Conservation (phyloP, 108 stramenopile species). For the Hondaea fermentalgiana region DNA sequence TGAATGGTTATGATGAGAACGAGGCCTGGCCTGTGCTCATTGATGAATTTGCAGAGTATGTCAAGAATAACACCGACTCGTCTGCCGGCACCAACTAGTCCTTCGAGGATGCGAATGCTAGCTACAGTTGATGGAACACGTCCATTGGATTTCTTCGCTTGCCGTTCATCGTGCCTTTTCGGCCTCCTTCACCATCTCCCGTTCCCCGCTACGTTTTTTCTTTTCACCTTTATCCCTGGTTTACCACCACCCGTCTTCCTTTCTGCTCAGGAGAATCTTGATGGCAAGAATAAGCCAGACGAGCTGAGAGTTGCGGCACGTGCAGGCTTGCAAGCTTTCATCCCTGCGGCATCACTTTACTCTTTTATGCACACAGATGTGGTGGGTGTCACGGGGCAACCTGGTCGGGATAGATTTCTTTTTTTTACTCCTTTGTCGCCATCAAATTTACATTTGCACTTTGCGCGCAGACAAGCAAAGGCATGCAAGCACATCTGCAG, state of each 20-base stretch:
- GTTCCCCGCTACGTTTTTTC: neutral
- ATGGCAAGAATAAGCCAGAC: neutral
- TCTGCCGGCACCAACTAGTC: neutral
- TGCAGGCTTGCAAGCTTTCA: too few species aligned
- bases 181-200: neutral
- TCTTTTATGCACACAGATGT: too few species aligned
- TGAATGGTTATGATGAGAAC: constrained; percentile 5
- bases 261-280: neutral
- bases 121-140: too few species aligned
- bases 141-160: too few species aligned
- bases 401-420: too few species aligned
- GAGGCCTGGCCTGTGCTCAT: constrained; percentile 8
- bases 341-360: too few species aligned
- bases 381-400: too few species aligned
- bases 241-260: neutral
- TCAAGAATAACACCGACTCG: neutral
- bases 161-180: neutral
- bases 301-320: neutral
- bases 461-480: too few species aligned
- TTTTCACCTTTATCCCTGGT: neutral
- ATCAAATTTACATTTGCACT: too few species aligned
- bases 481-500: too few species aligned
- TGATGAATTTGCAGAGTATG: neutral
- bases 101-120: too few species aligned
- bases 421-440: too few species aligned